These are phyloP conservation scores for Monotropa hypopitys DNA, from an alignment of 179 eudicot species.

Conservation along the genomic window DNA sequence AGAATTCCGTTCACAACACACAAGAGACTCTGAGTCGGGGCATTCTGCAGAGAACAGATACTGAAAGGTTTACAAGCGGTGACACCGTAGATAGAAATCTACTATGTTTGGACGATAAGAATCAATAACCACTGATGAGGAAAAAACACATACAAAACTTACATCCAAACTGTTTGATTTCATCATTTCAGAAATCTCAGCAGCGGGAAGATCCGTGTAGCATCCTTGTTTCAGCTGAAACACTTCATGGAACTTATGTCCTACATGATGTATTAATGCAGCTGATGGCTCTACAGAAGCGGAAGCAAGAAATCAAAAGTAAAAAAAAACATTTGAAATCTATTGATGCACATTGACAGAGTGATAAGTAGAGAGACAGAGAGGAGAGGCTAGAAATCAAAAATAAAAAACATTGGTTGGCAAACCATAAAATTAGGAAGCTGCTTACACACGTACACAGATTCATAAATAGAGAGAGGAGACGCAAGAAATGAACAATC, in stretches of 20 bases:
- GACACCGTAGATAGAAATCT: not conserved
- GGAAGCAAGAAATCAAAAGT: not conserved
- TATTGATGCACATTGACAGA: not conserved
- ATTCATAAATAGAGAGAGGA: not conserved
- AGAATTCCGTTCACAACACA: constrained; percentile 73
- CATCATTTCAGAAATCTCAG: constrained; percentile 77
- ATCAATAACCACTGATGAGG: not conserved
- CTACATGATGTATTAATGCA: constrained; percentile 38
- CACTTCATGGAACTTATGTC: constrained; percentile 67
- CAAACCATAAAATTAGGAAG: not conserved
- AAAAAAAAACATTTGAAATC: not conserved
- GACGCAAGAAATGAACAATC: not conserved
- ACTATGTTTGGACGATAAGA: not conserved
- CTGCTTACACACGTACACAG: not conserved
- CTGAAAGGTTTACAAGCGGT: not conserved
- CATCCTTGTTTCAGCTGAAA: constrained; percentile 69
- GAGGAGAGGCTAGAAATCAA: not conserved
- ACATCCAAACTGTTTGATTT: constrained; percentile 84
- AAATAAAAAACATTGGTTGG: not conserved
- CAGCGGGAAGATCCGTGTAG: constrained; percentile 61
- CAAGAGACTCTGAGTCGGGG: constrained; percentile 90
- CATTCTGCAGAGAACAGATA: constrained; percentile 44
- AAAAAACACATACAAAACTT: constrained; percentile 13
- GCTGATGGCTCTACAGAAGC: constrained; percentile 40
- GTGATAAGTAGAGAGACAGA: not conserved